Evolutionary conservation across 192 early-diverging fungal genomes (phyloP), one percentile per base, ranked within the genome.

Genomic region (Entomortierella parvispora): DNA sequence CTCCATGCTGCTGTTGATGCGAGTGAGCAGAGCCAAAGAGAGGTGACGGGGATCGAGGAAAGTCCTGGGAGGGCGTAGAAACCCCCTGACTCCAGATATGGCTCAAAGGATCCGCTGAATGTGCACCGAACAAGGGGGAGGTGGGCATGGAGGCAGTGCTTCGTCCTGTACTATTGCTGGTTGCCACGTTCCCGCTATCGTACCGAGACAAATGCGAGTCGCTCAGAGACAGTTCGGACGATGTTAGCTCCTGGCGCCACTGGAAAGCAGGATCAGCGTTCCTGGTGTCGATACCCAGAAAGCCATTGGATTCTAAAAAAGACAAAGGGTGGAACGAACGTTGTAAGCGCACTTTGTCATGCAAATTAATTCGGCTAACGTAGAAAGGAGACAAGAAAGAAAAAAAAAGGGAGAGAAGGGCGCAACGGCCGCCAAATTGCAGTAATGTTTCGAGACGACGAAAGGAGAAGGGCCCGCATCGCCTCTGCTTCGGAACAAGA

Each of bases 81-180:
- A 54, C 54, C 20, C n/a, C 32, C 0, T 52, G 65, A 25, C 44
- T 29, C 65, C 65, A 67, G 23, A 67, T 58, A 33, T 58, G 65
- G 29, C 43, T 67, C 32, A 67, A 25, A 33, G 55, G 65, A 4
- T 67, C 65, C 1, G 57, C 23, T 11, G 65, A 67, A 34, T 57
- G 65, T 4, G 54, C 54, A 2, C 65, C 65, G 48, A 67, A 58
- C 29, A 44, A 25, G 20, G 65, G 65, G 3, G 65, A 67, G 11
- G 65, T 48, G 5, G 65, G 65, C 65, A 67, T 49, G 4, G 65
- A 67, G n/a, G 65, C 54, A 20, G 65, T 40, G 32, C 17, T 67
- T 22, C 65, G 53, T 26, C 44, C 29, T n/a, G 29, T 49, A 4
- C 26, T 50, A 12, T 45, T 20, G 18, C 17, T n/a, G 22, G 32